Conservation (phyloP, 805 yeast species). For the Wickerhamomyces chambardii region DNA sequence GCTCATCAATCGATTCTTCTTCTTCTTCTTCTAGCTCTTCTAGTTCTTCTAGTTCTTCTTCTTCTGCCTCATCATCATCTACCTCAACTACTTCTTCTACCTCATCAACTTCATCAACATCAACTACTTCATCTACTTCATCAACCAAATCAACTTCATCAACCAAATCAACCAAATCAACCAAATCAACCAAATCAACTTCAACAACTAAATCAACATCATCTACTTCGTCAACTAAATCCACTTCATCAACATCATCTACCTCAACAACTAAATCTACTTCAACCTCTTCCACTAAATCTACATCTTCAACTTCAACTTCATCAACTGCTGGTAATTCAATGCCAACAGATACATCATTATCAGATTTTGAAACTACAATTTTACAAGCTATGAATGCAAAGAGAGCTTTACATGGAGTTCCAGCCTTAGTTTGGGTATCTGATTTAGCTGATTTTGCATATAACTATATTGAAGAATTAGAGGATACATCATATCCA, state of each 20-base stretch:
- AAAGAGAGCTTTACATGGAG: slow-evolving; percentile 38
- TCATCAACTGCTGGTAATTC: slow-evolving; percentile 13
- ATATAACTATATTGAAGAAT: slow-evolving; percentile 33
- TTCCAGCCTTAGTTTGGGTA: slow-evolving; percentile 39
- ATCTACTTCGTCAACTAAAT: slow-evolving; percentile 1
- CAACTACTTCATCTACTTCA: slow-evolving; percentile 3
- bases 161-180: slow-evolving; percentile 8
- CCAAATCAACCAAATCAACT: slow-evolving; percentile 3
- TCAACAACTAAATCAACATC: slow-evolving; percentile 1
- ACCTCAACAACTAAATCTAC: neutral
- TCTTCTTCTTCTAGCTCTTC: slow-evolving; percentile 1
- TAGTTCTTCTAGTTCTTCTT: too few relatives aligned
- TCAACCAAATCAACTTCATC: slow-evolving; percentile 8
- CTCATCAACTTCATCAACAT: slow-evolving; percentile 1
- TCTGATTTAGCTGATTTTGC: slow-evolving; percentile 37
- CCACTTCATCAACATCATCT: neutral
- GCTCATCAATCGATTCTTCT: slow-evolving; percentile 1
- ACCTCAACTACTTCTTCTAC: too few relatives aligned
- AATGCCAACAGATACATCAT: slow-evolving; percentile 3
- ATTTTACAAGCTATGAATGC: slow-evolving; percentile 42
- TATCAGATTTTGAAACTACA: slow-evolving; percentile 23
- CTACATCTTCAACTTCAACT: slow-evolving; percentile 11
- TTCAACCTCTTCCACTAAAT: slow-evolving; percentile 13
- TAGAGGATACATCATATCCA: slow-evolving; percentile 30
- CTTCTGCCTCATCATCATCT: neutral